Base-by-base conservation (phyloP, 139 green algal genomes). In the Chlorella sp. region DNA sequence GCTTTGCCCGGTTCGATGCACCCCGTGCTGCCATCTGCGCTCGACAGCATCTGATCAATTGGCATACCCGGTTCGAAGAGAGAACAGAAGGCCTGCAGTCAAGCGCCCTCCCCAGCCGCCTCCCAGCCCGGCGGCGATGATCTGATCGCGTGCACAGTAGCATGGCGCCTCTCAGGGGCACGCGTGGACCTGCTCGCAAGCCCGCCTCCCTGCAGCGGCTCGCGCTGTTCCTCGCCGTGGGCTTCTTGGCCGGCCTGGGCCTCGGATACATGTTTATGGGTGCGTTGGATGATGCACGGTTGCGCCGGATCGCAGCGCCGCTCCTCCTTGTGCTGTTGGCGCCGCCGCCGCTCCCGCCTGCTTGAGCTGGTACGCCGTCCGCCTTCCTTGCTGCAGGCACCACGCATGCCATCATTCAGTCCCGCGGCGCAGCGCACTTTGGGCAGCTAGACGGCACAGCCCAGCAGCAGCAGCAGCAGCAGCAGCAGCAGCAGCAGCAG, bases 241-340 rank as follows among this genome's bases (percentile, higher is more conserved):
- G 84, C 67, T 54, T 88, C 26, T 1, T 62, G 0, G 54, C 58
- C 28, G 84, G 84, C 5, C 41, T 36, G n/a, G 64, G 85, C 16
- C 4, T 84, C 2, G 87, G 87, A 0, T 85, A 83, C 38, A 69
- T 89, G 6, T 82, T 90, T 44, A 88, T 90, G 84, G 51, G 75
- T 81, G 34, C 19, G 73, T 26, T 26, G 7, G 6, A 17, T 36
- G 1, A 38, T 36, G 24, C 11, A 51, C 14, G 41, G 16, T 5
- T 17, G 24, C 24, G 7, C 34, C 26, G 24, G 16, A 44, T 36
- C 8, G 40, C 32, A 34, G 69, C 40, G 69, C 36, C 22, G 22
- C 64, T 40, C 64, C 64, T 38, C 34, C 1, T 40, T 9, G 32
- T 44, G n/a, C 68, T 44, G 65, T 2, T 17, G 36, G 1, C 36